These are phyloP conservation scores for Neodidymelliopsis sp. DNA, from an alignment of 2,329 filamentous ascomycete species.

Conservation along the genomic window DNA sequence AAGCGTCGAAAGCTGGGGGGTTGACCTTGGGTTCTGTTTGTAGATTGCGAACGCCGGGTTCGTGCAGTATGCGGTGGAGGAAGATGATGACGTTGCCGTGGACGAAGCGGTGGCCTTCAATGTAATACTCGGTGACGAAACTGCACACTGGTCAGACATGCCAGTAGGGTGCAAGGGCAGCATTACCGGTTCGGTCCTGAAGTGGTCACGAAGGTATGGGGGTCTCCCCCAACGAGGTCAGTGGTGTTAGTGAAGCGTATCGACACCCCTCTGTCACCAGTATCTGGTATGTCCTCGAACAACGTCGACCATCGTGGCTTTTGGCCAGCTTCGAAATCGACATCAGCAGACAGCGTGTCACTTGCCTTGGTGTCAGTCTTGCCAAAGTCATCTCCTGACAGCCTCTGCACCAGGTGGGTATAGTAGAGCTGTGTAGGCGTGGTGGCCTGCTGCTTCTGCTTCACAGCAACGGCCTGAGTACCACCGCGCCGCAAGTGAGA, in stretches of 20 bases:
- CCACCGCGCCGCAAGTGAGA: slow-evolving; percentile 47
- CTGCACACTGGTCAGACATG: slow-evolving; percentile 48
- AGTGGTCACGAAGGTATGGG: slow-evolving; percentile 59
- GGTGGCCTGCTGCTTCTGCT: slow-evolving; percentile 47
- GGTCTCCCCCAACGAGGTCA: slow-evolving; percentile 58
- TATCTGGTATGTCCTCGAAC: slow-evolving; percentile 55
- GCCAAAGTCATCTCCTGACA: slow-evolving; percentile 49
- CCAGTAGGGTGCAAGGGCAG: slow-evolving; percentile 11
- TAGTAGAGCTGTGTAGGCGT: slow-evolving; percentile 61
- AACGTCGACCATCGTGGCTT: slow-evolving; percentile 47
- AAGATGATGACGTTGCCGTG: slow-evolving; percentile 65
- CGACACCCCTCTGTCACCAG: slow-evolving; percentile 61
- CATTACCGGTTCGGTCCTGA: slow-evolving; percentile 61
- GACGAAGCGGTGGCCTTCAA: slow-evolving; percentile 65
- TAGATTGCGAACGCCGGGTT: slow-evolving; percentile 51
- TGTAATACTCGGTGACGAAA: slow-evolving; percentile 64
- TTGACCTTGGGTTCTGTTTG: slow-evolving; percentile 42
- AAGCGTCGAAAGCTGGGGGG: slow-evolving; percentile 54
- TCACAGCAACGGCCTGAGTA: slow-evolving; percentile 44
- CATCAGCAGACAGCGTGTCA: slow-evolving; percentile 30
- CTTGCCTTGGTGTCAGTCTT: slow-evolving; percentile 18
- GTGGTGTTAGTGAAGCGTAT: slow-evolving; percentile 60
- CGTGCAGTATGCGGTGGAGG: slow-evolving; percentile 61
- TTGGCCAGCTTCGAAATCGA: slow-evolving; percentile 28
- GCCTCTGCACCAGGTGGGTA: slow-evolving; percentile 58